Base-by-base conservation (phyloP, 1,139 yeast genomes). In the Taiozyma sp. region DNA sequence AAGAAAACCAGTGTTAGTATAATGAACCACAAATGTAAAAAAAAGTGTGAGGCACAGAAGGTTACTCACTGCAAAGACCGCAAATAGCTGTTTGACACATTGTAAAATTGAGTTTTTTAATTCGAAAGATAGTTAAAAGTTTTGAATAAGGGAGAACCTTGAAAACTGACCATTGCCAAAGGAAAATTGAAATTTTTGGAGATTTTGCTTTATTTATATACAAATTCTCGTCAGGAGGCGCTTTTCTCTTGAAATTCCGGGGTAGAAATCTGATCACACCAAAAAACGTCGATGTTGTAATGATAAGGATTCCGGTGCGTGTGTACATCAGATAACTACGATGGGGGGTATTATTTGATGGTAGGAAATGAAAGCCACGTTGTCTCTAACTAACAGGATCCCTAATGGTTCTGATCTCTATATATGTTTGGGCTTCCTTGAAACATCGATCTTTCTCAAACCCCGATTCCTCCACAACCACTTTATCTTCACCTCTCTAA, bases 81-180 rank as follows among this genome's bases (percentile, higher is more conserved):
- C 75, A 71, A 48, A 71, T 66, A 34, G 72, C 67, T 38, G 72
- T 64, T 38, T 62, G 57, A 51, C 73, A 70, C 73, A 70, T 70
- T 45, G 43, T 45, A 29, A 27, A 27, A 19, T 19, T 47, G 19
- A 19, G 23, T 38, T 16, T 22, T 19, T 19, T 38, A 19, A 19
- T 19, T 19, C 19, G 8, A 22, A 38, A 13, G 41, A 22, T 8
- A 12, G 23, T 19, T 19, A 13, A 38, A 19, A 7, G 36, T 19
- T n/a, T 32, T 32, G 36, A 32, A 32, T 32, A 32, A 19, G 34
- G n/a, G 8, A 14, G 19, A 12, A 32, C 36, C 19, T 14, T n/a
- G 16, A 32, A 32, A 32, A 19, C 14, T 38, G 24, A 9, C 19
- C 13, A 8, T 19, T 19, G 24, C 19, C 27, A 19, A 22, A 19